Evolutionary conservation across 192 early-diverging fungal genomes (phyloP).

Genomic region (Phlyctochytrium bullatum): DNA sequence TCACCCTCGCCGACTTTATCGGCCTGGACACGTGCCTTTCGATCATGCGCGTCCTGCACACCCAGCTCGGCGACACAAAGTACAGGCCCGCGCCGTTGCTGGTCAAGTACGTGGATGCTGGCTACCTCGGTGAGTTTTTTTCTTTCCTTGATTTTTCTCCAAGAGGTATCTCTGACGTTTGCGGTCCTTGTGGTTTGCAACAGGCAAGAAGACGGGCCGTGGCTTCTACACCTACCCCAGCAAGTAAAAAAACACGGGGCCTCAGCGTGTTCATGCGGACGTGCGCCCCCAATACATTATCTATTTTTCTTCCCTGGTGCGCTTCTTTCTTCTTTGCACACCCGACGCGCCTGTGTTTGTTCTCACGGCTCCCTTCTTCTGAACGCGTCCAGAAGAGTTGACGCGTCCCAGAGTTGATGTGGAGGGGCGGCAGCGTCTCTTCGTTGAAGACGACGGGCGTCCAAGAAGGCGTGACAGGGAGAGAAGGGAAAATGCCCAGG

Average conservation of each 20-base stretch:
- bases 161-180: not conserved
- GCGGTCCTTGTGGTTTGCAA: constrained; percentile 5
- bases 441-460: too few relatives aligned
- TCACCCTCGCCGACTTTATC: constrained; percentile 96
- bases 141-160: not conserved
- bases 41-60: constrained; percentile 93
- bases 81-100: constrained; percentile 91
- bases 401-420: too few relatives aligned
- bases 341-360: too few relatives aligned
- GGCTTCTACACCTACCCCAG: constrained; percentile 85
- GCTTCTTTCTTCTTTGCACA: too few relatives aligned
- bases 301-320: too few relatives aligned
- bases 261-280: too few relatives aligned
- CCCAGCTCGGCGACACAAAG: constrained; percentile 89
- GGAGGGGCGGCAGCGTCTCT: too few relatives aligned
- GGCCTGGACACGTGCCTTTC: constrained; percentile 97
- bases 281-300: too few relatives aligned
- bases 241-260: not conserved
- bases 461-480: too few relatives aligned
- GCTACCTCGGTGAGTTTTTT: constrained; percentile 68
- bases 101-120: constrained; percentile 94
- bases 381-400: too few relatives aligned
- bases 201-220: constrained; percentile 79
- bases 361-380: too few relatives aligned
- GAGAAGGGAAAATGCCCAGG: too few relatives aligned